Conservation (phyloP, 805 yeast species). For the Hanseniaspora taiwanica region DNA sequence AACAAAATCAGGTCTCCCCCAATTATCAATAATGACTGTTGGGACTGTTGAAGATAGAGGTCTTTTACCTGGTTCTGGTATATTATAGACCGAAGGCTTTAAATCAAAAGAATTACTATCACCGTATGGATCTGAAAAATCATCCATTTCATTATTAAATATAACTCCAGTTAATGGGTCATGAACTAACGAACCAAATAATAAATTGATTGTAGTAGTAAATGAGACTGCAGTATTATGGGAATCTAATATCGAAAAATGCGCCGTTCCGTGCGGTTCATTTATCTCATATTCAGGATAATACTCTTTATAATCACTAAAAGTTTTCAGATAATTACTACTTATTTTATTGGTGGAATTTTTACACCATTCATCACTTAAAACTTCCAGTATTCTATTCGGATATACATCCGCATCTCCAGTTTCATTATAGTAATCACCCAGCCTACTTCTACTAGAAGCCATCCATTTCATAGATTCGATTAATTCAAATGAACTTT, state of each 20-base stretch:
- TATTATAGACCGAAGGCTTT: constrained; percentile 70
- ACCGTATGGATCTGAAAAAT: constrained; percentile 54
- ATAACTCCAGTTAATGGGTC: constrained; percentile 75
- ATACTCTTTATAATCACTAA: constrained; percentile 55
- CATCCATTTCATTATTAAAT: constrained; percentile 89
- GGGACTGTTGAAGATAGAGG: constrained; percentile 83
- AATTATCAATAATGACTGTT: constrained; percentile 40
- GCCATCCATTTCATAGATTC: constrained; percentile 95
- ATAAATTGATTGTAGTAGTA: constrained; percentile 78
- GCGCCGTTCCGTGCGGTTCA: constrained; percentile 87
- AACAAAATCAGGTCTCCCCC: constrained; percentile 43
- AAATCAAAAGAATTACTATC: constrained; percentile 62
- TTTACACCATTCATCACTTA: constrained; percentile 45
- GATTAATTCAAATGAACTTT: constrained; percentile 51
- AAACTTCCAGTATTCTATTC: constrained; percentile 30
- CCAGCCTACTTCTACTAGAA: constrained; percentile 71
- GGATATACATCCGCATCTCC: constrained; percentile 16
- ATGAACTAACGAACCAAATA: constrained; percentile 73
- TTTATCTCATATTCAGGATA: constrained; percentile 64
- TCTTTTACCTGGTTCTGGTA: constrained; percentile 58
- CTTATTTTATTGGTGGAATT: constrained; percentile 37
- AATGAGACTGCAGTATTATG: constrained; percentile 68
- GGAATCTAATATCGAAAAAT: constrained; percentile 65
- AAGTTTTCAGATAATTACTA: constrained; percentile 28
- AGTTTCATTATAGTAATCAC: constrained; percentile 34